Evolutionary conservation across 108 stramenopile genomes (phyloP), one percentile per base, ranked within the genome.

Genomic region (Pseudonitzschia multiseries): DNA sequence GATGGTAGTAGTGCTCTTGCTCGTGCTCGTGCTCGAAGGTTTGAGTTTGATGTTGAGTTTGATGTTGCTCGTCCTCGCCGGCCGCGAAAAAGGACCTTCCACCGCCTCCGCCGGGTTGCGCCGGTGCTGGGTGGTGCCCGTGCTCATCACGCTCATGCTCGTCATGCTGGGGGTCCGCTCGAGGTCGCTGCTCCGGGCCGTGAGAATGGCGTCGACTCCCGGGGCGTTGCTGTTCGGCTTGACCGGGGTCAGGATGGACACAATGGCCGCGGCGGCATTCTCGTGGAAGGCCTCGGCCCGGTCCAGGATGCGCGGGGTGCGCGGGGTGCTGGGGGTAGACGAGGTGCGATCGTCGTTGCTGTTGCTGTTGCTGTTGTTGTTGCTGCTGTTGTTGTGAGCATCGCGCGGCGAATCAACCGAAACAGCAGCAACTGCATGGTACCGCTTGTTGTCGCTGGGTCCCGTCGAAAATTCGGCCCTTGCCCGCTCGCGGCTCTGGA

Each of bases 281-380:
- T 89, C 78, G 54, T 89, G 88, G 59, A 86, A 84, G 46, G 74
- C 72, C 24, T 88, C 81, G 13, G 22, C 43, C 0, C 83, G 69
- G 51, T 73, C 74, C 2, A 84, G 56, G 32, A 78, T 73, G 31
- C 57, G 48, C 4, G 76, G 71, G 13, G 65, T 1, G 31, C 17
- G 10, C 24, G 12, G 17, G 29, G 43, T 65, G 12, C 40, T 44
- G 57, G 22, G 33, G 41, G 36, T 56, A 65, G 20, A 32, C 14
- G 43, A 9, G 18, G 17, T 5, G 18, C 52, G 52, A 21, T 17
- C 28, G 18, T 21, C 24, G 70, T 31, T 36, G 44, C n/a, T 10
- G 10, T 71, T 33, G 13, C 43, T 41, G 41, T 69, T 14, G 13
- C 22, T 41, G 8, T 27, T 2, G 27, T 43, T 14, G 12, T 10